These are phyloP conservation scores for Zelopaecilomyces penicillatus DNA, from an alignment of 2,329 filamentous ascomycete species.

Conservation along the genomic window DNA sequence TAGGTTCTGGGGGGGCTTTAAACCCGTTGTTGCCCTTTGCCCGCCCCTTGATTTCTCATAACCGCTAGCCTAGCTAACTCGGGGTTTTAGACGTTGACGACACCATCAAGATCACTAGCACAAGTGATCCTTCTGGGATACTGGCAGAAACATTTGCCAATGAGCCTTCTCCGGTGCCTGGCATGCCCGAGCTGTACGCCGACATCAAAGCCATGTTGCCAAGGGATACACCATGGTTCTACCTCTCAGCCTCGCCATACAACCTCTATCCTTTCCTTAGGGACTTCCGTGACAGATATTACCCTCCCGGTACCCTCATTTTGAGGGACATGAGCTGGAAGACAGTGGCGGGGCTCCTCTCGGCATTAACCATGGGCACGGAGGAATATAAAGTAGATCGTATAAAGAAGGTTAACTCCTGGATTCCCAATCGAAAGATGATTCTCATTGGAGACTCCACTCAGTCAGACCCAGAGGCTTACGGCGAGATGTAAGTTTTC, in stretches of 20 bases:
- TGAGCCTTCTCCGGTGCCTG: slow-evolving; percentile 58
- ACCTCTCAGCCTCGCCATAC: slow-evolving; percentile 88
- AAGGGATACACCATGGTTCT: slow-evolving; percentile 71
- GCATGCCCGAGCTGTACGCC: slow-evolving; percentile 79
- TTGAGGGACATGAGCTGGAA: slow-evolving; percentile 81
- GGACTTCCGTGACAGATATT: slow-evolving; percentile 62
- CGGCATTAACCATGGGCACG: slow-evolving; percentile 70
- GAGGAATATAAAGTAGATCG: slow-evolving; percentile 78
- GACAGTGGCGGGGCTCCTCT: slow-evolving; percentile 71
- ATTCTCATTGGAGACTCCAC: slow-evolving; percentile 86
- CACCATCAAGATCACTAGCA: slow-evolving; percentile 87
- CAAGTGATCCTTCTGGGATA: slow-evolving; percentile 71
- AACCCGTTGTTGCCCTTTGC: no score
- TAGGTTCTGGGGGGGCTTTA: no score
- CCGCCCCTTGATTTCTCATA: background rate
- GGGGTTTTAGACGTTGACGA: slow-evolving; percentile 69
- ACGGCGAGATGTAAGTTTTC: slow-evolving; percentile 62
- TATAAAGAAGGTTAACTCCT: slow-evolving; percentile 67
- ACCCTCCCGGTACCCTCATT: slow-evolving; percentile 70
- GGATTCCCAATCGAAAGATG: slow-evolving; percentile 72
- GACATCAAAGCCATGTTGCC: slow-evolving; percentile 49
- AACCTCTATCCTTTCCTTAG: slow-evolving; percentile 85
- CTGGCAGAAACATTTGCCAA: slow-evolving; percentile 77
- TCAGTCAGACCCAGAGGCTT: slow-evolving; percentile 84
- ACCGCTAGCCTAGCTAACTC: background rate